Evolutionary conservation across 371 early-diverging fungal genomes (phyloP).

Genomic region (Mucor racemosus): DNA sequence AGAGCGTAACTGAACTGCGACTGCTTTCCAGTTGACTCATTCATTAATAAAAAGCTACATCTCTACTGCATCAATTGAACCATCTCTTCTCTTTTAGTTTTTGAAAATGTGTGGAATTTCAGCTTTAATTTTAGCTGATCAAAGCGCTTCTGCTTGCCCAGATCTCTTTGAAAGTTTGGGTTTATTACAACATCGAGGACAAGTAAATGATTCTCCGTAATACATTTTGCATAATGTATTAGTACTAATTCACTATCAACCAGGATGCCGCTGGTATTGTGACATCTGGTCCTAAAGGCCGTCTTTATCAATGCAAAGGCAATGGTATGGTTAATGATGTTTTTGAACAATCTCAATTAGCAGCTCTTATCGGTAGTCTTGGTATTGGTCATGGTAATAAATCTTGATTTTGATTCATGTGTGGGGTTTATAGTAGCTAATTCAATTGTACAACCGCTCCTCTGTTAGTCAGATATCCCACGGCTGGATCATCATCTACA

Average conservation of each 20-base stretch:
- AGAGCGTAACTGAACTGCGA: background rate
- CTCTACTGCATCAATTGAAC: background rate
- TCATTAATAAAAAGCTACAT: background rate
- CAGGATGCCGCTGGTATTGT: conserved; percentile 99
- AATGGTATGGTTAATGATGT: conserved; percentile 98
- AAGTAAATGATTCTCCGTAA: conserved; percentile 63
- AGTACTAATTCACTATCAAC: background rate
- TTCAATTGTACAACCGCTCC: conserved; percentile 5
- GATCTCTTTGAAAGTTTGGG: conserved; percentile 94
- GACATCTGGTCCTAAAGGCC: conserved; percentile 94
- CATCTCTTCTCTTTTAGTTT: background rate
- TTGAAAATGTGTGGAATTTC: conserved; percentile 90
- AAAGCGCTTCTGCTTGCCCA: conserved; percentile 69
- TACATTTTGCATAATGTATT: background rate
- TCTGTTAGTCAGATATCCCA: conserved; percentile 90
- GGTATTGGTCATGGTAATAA: conserved; percentile 94
- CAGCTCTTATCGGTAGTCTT: conserved; percentile 81
- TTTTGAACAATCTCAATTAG: conserved; percentile 79
- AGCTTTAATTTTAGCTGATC: conserved; percentile 85
- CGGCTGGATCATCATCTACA: conserved; percentile 91
- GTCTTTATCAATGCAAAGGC: conserved; percentile 96
- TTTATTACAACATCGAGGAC: conserved; percentile 96
- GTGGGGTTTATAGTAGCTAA: background rate
- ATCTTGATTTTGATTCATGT: conserved; percentile 1
- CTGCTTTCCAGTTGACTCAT: conserved; percentile 9